Evolutionary conservation across 2,329 filamentous ascomycete genomes (phyloP), one percentile per base, ranked within the genome.

Genomic region (Diaporthe ilicicola): DNA sequence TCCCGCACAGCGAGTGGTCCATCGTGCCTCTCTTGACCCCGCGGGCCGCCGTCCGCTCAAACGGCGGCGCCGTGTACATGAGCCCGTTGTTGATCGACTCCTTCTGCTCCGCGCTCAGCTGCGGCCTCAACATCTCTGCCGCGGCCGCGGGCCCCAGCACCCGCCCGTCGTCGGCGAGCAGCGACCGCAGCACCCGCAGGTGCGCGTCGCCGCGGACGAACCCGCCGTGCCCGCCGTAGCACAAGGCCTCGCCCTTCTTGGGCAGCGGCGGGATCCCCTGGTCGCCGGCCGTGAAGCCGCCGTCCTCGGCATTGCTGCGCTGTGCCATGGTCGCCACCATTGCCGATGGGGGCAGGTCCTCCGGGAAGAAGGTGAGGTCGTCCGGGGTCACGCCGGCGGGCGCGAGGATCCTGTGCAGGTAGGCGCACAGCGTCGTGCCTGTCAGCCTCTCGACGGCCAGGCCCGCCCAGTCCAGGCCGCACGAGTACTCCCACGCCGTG

Each of bases 401-500:
- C 0, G 76, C 76, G 73, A 81, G 85, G 22, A 88, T 83, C 66
- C 82, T 73, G 13, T 83, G 77, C 74, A 88, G 81, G 59, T 81
- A 82, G 2, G 84, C 80, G 3, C 84, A 79, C 3, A 89, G 77
- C 0, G 80, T 81, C 10, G 75, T 66, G 0, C 82, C 82, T 0
- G 85, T 85, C 0, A 86, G 75, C 0, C 82, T 78, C 74, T 89
- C 87, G 1, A 89, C 80, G 0, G 89, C 78, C 0, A 82, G 80
- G 3, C 88, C 87, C 0, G 83, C 84, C 87, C 86, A 89, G 77
- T 90, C 88, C 1, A 86, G 75, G 1, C 83, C 81, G 1, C 81
- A 74, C 0, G 85, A 83, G 72, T 89, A 89, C 73, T 81, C 79
- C 87, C 87, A 90, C 3, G 80, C 77, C 0, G 78, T 76, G 0